Evolutionary conservation across 2,329 filamentous ascomycete species (phyloP).

Genomic region (Diplodia corticola): DNA sequence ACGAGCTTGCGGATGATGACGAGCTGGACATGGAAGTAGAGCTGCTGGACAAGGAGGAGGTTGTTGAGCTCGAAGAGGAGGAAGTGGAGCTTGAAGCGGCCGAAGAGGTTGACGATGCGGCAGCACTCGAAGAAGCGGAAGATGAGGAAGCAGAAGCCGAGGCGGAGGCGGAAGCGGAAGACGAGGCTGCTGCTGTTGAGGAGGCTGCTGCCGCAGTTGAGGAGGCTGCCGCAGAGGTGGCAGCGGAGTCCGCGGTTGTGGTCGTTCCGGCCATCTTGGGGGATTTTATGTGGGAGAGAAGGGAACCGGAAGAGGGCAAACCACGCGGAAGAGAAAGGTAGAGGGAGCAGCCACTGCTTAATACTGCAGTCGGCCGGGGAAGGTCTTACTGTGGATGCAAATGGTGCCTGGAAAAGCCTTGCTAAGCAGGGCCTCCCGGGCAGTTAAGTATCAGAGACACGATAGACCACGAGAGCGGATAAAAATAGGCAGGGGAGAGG

Average conservation of each 20-base stretch:
- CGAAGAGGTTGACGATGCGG: background rate
- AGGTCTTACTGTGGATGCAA: background rate
- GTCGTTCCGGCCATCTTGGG: slow-evolving; percentile 2
- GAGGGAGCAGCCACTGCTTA: slow-evolving; percentile 5
- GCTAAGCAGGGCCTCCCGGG: background rate
- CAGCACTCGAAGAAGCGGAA: background rate
- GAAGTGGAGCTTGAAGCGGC: background rate
- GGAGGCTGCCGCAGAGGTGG: background rate
- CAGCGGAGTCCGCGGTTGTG: background rate
- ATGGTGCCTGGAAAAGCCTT: background rate
- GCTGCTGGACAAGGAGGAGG: background rate
- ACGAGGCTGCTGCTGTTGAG: background rate
- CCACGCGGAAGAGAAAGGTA: background rate
- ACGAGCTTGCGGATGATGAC: background rate
- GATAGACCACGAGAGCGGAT: background rate
- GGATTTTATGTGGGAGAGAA: background rate
- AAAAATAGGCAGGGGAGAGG: slow-evolving; percentile 10
- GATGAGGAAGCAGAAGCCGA: background rate
- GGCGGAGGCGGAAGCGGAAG: background rate
- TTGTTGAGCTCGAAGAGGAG: background rate
- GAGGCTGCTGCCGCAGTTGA: background rate
- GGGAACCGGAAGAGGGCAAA: background rate
- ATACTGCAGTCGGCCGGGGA: background rate
- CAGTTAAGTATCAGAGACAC: background rate
- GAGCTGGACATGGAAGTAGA: background rate